Evolutionary conservation across 202 grass and related monocot genomes (phyloP).

Genomic region (Bolboschoenoplectus hybrid): DNA sequence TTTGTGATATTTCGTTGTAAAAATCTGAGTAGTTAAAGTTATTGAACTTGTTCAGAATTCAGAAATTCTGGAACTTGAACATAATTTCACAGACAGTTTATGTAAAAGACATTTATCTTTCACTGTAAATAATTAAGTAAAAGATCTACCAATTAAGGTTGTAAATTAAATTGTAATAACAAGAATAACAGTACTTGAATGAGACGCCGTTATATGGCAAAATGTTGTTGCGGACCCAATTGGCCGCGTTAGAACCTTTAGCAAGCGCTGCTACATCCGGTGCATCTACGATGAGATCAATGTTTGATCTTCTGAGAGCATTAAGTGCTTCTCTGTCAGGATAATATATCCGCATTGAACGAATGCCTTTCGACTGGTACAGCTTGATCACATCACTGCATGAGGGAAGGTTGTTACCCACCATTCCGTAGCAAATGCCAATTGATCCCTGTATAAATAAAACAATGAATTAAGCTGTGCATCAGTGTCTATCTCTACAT

Average conservation of each 20-base stretch:
- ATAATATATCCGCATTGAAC: constrained; percentile 40
- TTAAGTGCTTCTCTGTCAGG: background rate
- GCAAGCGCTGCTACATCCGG: background rate
- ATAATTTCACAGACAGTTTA: too few relatives aligned
- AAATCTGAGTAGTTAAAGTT: too few relatives aligned
- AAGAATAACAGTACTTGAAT: constrained; percentile 3
- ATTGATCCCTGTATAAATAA: background rate
- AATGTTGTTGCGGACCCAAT: constrained; percentile 42
- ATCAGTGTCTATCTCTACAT: too few relatives aligned
- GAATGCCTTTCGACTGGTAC: constrained; percentile 42
- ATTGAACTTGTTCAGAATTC: too few relatives aligned
- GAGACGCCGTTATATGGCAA: constrained; percentile 22
- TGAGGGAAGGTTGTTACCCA: constrained; percentile 40
- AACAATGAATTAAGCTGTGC: too few relatives aligned
- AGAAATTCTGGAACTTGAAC: too few relatives aligned
- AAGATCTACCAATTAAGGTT: too few relatives aligned
- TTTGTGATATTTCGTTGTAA: too few relatives aligned
- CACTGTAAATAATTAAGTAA: too few relatives aligned
- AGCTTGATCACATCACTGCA: constrained; percentile 37
- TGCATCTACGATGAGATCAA: constrained; percentile 34
- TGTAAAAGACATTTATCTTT: too few relatives aligned
- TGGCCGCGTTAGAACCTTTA: background rate
- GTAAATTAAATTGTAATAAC: too few relatives aligned
- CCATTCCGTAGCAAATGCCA: constrained; percentile 36
- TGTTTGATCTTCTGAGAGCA: constrained; percentile 22